Conservation (phyloP, 495 filamentous ascomycete species). For the Echria macrotheca region DNA sequence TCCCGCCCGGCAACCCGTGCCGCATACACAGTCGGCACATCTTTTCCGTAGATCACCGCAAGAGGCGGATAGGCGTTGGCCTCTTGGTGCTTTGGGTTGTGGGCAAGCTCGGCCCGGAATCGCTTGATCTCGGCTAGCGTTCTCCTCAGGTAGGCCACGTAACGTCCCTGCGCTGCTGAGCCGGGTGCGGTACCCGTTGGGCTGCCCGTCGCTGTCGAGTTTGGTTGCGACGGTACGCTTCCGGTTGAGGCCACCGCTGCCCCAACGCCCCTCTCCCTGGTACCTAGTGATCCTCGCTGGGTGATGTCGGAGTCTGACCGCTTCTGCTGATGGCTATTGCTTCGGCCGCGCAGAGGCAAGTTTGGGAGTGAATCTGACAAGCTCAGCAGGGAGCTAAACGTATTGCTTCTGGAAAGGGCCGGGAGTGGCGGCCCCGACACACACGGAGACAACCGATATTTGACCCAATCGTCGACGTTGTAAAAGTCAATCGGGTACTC, state of each 20-base stretch:
- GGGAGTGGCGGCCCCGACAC: slow-evolving; percentile 57
- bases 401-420: slow-evolving; percentile 29
- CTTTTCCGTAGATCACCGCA: slow-evolving; percentile 83
- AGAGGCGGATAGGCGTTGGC: slow-evolving; percentile 73
- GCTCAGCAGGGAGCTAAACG: slow-evolving; percentile 34
- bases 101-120: slow-evolving; percentile 70
- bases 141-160: slow-evolving; percentile 68
- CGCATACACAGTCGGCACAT: slow-evolving; percentile 75
- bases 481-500: slow-evolving; percentile 85
- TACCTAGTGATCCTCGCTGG: background rate
- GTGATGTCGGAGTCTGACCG: background rate
- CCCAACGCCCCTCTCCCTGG: slow-evolving; percentile 11
- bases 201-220: background rate
- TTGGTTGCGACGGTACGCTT: slow-evolving; percentile 30
- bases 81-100: slow-evolving; percentile 51
- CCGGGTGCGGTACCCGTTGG: slow-evolving; percentile 13
- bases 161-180: slow-evolving; percentile 18
- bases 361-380: slow-evolving; percentile 32
- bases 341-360: slow-evolving; percentile 26
- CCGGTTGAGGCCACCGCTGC: slow-evolving; percentile 30
- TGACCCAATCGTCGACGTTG: slow-evolving; percentile 69
- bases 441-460: slow-evolving; percentile 73
- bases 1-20: slow-evolving; percentile 59
- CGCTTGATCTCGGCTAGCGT: slow-evolving; percentile 62
- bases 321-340: slow-evolving; percentile 22